Evolutionary conservation across 2,329 filamentous ascomycete genomes (phyloP).

Genomic region (Apiospora arundinis): DNA sequence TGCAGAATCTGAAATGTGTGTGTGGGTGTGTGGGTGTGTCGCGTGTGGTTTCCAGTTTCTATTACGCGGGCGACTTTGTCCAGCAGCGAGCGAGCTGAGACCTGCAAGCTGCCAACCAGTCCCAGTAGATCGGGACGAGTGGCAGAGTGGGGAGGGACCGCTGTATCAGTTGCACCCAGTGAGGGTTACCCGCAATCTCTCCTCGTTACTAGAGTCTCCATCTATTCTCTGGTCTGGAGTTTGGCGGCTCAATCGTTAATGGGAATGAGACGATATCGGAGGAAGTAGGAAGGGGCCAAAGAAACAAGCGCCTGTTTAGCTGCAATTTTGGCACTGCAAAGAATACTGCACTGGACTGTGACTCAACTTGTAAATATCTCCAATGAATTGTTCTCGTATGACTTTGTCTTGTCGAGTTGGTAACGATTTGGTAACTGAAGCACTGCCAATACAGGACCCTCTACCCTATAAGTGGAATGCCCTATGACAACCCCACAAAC

Average conservation of each 20-base stretch:
- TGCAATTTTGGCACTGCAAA: not conserved
- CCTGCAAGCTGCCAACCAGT: not conserved
- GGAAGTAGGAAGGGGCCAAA: not conserved
- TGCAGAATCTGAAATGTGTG: not conserved
- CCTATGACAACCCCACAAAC: conserved; percentile 3
- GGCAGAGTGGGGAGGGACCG: not conserved
- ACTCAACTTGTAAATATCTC: not conserved
- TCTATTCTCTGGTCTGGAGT: conserved; percentile 4
- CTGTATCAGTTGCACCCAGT: conserved; percentile 11
- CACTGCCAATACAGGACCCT: not conserved
- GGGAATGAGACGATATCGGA: not conserved
- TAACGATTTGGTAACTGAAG: not conserved
- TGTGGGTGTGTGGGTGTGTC: not conserved
- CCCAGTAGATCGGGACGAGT: conserved; percentile 4
- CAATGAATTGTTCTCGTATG: not conserved
- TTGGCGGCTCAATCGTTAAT: not conserved
- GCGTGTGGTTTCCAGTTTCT: not conserved
- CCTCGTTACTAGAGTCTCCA: not conserved
- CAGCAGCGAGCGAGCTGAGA: not conserved
- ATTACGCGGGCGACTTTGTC: not conserved
- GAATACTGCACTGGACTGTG: not conserved
- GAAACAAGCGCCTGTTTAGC: not conserved
- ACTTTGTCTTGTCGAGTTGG: not conserved
- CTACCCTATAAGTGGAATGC: not conserved
- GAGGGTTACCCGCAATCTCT: conserved; percentile 5